Evolutionary conservation across 1,284 basidiomycete species (phyloP).

Genomic region (Malassezia obtusa): DNA sequence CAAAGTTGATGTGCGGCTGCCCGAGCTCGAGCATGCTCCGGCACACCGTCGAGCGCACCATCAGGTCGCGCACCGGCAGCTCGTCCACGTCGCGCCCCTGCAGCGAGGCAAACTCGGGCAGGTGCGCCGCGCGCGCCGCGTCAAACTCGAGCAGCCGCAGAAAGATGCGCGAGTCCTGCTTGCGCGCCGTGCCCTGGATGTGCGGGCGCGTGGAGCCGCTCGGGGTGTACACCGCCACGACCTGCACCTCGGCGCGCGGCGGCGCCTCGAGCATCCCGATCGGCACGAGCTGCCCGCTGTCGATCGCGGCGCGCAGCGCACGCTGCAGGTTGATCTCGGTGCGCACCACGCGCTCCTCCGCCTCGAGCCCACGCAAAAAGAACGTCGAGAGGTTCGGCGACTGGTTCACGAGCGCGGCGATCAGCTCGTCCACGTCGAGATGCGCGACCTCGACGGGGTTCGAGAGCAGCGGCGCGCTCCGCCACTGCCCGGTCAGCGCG

Average conservation of each 20-base stretch:
- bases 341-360: slow-evolving; percentile 52
- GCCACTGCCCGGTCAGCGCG: slow-evolving; percentile 44
- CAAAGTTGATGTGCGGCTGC: slow-evolving; percentile 54
- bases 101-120: slow-evolving; percentile 38
- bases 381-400: slow-evolving; percentile 47
- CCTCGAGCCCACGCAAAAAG: slow-evolving; percentile 49
- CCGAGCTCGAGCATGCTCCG: slow-evolving; percentile 52
- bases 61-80: slow-evolving; percentile 52
- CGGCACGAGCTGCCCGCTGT: slow-evolving; percentile 48
- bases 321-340: slow-evolving; percentile 50
- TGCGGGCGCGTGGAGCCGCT: slow-evolving; percentile 52
- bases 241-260: slow-evolving; percentile 45
- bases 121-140: slow-evolving; percentile 18
- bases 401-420: slow-evolving; percentile 51
- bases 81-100: slow-evolving; percentile 44
- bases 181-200: slow-evolving; percentile 50
- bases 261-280: slow-evolving; percentile 48
- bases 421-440: slow-evolving; percentile 50
- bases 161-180: slow-evolving; percentile 52
- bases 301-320: slow-evolving; percentile 49
- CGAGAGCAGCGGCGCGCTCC: slow-evolving; percentile 25
- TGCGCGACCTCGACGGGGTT: slow-evolving; percentile 48
- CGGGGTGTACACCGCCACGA: slow-evolving; percentile 52
- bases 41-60: slow-evolving; percentile 51
- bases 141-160: slow-evolving; percentile 52